phyloP scores from a whole-genome alignment of 305 asterid species.

The Striga hermonthica region DNA sequence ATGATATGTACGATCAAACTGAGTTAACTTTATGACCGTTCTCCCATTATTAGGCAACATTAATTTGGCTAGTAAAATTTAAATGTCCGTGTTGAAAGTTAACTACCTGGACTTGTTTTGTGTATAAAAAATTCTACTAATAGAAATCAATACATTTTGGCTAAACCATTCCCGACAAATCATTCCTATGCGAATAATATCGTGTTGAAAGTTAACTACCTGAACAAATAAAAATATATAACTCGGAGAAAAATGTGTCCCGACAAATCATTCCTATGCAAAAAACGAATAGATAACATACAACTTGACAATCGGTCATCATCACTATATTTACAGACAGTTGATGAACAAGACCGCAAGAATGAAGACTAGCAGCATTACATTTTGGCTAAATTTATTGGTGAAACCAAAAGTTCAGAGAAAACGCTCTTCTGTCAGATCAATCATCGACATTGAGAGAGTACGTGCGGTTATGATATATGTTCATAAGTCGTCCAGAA shows the following conservation, averaged over 20 bases:
- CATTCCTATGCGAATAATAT: too few relatives aligned
- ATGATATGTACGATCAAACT: too few relatives aligned
- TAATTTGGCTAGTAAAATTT: too few relatives aligned
- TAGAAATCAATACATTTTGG: too few relatives aligned
- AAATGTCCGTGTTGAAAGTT: too few relatives aligned
- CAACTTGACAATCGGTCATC: not conserved
- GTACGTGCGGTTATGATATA: slow-evolving; percentile 19
- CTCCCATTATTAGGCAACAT: too few relatives aligned
- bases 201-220: too few relatives aligned
- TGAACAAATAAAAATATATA: not conserved
- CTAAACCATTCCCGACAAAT: too few relatives aligned
- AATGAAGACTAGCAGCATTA: not conserved
- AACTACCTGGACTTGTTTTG: too few relatives aligned
- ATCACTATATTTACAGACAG: slow-evolving; percentile 28
- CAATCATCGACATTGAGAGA: slow-evolving; percentile 19
- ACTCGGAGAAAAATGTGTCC: slow-evolving; percentile 21
- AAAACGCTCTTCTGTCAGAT: slow-evolving; percentile 23
- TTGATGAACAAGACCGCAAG: slow-evolving; percentile 26
- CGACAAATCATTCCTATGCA: slow-evolving; percentile 15
- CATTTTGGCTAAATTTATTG: slow-evolving; percentile 22
- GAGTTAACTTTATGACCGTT: too few relatives aligned
- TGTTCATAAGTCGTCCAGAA: slow-evolving; percentile 53
- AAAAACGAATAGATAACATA: not conserved
- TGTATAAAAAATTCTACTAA: too few relatives aligned
- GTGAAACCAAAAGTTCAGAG: slow-evolving; percentile 23